Evolutionary conservation across 2,329 filamentous ascomycete genomes (phyloP).

Genomic region (Lachnellula cervina): DNA sequence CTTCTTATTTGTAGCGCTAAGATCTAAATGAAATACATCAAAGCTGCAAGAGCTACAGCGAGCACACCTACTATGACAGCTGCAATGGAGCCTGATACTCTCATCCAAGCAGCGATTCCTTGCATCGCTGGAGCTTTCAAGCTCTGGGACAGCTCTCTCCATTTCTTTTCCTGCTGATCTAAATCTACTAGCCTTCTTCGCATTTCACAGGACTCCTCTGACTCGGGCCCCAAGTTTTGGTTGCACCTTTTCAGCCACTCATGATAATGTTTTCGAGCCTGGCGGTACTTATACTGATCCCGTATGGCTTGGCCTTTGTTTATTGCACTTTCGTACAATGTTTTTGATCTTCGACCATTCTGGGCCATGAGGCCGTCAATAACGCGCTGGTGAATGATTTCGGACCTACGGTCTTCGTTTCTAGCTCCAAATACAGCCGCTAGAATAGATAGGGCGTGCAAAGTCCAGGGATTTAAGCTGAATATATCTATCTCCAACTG

Average conservation of each 20-base stretch:
- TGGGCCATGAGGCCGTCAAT: constrained; percentile 2
- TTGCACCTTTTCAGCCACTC: constrained; percentile 8
- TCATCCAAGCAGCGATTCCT: not conserved
- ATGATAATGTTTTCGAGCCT: constrained; percentile 7
- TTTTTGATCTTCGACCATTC: not conserved
- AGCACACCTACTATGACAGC: no score
- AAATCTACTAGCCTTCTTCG: not conserved
- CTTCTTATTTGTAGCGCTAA: no score
- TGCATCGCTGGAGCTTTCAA: not conserved
- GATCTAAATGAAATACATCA: no score
- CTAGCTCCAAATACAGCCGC: no score
- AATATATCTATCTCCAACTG: no score
- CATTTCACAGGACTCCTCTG: constrained; percentile 4
- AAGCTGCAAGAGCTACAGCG: no score
- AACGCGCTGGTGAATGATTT: constrained; percentile 2
- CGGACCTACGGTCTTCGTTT: not conserved
- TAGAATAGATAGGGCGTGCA: no score
- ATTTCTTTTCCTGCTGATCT: constrained; percentile 1
- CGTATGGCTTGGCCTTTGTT: constrained; percentile 10
- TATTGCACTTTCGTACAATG: constrained; percentile 8
- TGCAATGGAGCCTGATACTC: not conserved
- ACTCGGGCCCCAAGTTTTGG: constrained; percentile 6
- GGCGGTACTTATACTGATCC: constrained; percentile 5
- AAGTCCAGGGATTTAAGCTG: no score
- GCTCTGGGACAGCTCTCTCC: not conserved